Evolutionary conservation across 345 rosid genomes (phyloP), one percentile per base, ranked within the genome.

Genomic region (Citrus trifoliata): DNA sequence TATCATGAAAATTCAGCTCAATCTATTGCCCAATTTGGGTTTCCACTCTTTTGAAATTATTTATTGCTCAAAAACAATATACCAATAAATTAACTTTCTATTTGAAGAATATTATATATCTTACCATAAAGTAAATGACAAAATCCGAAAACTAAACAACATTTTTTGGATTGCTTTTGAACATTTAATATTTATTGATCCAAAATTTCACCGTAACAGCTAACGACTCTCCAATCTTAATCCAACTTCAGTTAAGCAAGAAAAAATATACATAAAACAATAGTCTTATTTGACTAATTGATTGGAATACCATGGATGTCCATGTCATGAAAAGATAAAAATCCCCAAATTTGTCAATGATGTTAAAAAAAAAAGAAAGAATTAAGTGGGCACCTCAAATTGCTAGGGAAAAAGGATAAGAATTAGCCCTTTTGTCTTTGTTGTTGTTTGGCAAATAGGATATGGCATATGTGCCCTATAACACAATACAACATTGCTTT

Each of bases 401-500:
- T 22, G 48, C 48, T 22, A 9, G 22, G 70, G 3, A 19, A 64
- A 24, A 6, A 14, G n/a, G 80, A 83, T 76, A 69, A 69, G 75
- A 64, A 80, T 28, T 80, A 37, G 22, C 59, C 35, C 0, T 66
- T 33, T 35, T 35, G 51, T 35, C 25, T 33, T 4, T 33, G 71
- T 32, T 30, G 28, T 68, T 75, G 76, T 33, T 67, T 46, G 80
- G 70, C 59, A 78, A 66, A 58, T 80, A 73, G 46, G 51, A 24
- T 37, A 48, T 10, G 37, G 75, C 32, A 69, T 13, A 13, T 61
- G 32, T 76, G 59, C 76, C 76, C 73, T 33, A 37, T 71, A 62
- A 32, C 19, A 55, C 32, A 71, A 69, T 46, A 13, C 28, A 60
- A 14, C 56, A 28, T 30, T 28, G 53, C 24, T 13, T 46, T 46